phyloP scores from a whole-genome alignment of 305 asterid species.

The Coffea humblotiana region DNA sequence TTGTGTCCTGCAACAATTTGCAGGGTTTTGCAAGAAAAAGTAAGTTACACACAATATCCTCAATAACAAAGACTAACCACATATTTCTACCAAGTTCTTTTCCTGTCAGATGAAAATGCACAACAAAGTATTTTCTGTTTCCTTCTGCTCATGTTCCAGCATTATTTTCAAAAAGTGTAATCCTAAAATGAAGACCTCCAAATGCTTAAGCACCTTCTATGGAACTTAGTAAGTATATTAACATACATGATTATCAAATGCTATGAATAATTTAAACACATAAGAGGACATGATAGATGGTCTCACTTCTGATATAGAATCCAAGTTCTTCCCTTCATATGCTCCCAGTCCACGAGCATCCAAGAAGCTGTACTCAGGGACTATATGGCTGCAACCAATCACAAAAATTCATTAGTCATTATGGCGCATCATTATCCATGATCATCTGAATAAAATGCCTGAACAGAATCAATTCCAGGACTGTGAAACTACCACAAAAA shows the following conservation, averaged over 20 bases:
- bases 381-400: conserved; percentile 56
- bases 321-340: conserved; percentile 70
- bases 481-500: not conserved
- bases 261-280: not conserved
- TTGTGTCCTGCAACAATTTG: too few species aligned
- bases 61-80: too few species aligned
- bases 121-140: too few species aligned
- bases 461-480: not conserved
- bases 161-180: not conserved
- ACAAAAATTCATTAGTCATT: not conserved
- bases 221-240: not conserved
- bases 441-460: not conserved
- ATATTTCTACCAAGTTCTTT: too few species aligned
- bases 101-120: too few species aligned
- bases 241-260: too few species aligned
- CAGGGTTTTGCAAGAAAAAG: too few species aligned
- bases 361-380: conserved; percentile 88
- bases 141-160: too few species aligned
- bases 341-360: conserved; percentile 98
- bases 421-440: not conserved
- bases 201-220: not conserved
- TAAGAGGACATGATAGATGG: not conserved
- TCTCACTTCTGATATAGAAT: conserved; percentile 64
- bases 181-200: not conserved
- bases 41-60: too few species aligned